Base-by-base conservation (phyloP, 352 stramenopile species). In the Pythium folliculosum region DNA sequence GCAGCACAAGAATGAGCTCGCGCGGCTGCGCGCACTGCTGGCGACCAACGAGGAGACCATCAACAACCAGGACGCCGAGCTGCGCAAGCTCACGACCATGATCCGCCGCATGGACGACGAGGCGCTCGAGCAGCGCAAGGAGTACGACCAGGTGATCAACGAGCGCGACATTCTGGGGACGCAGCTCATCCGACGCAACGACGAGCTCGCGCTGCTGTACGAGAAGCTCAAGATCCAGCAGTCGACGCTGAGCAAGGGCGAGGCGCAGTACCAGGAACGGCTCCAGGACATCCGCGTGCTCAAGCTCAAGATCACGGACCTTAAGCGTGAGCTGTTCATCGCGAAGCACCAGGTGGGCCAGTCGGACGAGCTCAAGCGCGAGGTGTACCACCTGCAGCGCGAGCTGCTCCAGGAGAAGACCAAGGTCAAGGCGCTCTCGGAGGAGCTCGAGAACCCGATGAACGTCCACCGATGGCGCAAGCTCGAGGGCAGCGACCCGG, bases 231-330 rank as follows among this genome's bases (percentile, higher is more conserved):
- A 97, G 60, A 89, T 97, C 21, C 89, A 97, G 49, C 84, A 92
- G 60, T 93, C 87, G n/a, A 91, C 78, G 13, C 69, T 97, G 19
- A 69, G 72, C 44, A 95, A 96, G 50, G 91, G 90, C 6, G 82
- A 95, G 50, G 55, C 76, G 7, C 77, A 91, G 63, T 97, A 83
- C 67, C 72, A 91, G 27, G 86, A 94, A 27, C 82, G 87, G 47
- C 69, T 81, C 13, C 72, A 82, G 14, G 85, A 99, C 67, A 97
- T 98, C 50, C 86, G 92, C 40, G 84, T 98, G 44, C 75, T 99
- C 22, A 98, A 98, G 73, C 77, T 99, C 38, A 99, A 99, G 81
- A 83, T 98, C 58, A 91, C 80, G 54, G 94, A 98, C 58, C 77
- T 98, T 35, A 96, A 96, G 78, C 84, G 94, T 19, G 94, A 98